Base-by-base conservation (phyloP, 495 filamentous ascomycete genomes). In the Penicillium verhagenii region DNA sequence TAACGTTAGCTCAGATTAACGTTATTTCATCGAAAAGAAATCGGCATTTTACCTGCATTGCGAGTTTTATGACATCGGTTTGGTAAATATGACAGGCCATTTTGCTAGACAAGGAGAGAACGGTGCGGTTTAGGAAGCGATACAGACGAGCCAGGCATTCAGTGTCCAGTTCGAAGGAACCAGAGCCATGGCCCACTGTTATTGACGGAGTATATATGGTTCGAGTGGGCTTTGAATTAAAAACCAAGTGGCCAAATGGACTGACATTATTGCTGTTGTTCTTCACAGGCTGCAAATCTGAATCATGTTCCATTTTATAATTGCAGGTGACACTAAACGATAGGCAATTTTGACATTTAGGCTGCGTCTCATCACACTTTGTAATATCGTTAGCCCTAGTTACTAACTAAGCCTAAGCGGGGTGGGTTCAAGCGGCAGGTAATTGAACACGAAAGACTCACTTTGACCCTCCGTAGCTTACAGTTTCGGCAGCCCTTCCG, bases 381-480 rank as follows among this genome's bases (percentile, higher is more conserved):
- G 45, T 1, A 4, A 2, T 0, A 35, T 14, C 24, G 10, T 54
- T 19, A 48, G 19, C 28, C 25, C 21, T 39, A n/a, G 2, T 11
- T 21, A 20, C 10, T 25, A 35, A 35, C 16, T 13, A 35, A 16
- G 14, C 4, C 33, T 6, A n/a, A 35, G 6, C 11, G 16, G 20
- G 21, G 10, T 5, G 13, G 3, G 19, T 14, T 49, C 31, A 39
- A 7, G 18, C 31, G 16, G 11, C 23, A 42, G 20, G 14, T 37
- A 3, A 28, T 24, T 10, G 26, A n/a, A n/a, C n/a, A n/a, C n/a
- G n/a, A 24, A 5, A 28, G n/a, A 45, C 68, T 39, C 57, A 77
- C 73, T 57, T 75, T 77, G 47, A 75, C 59, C 31, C 63, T 71
- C 19, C 73, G 64, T 39, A 77, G 66, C 56, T 75, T 77, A 56